phyloP scores from a whole-genome alignment of 257 asterid species.

The Solanum etuberosum region DNA sequence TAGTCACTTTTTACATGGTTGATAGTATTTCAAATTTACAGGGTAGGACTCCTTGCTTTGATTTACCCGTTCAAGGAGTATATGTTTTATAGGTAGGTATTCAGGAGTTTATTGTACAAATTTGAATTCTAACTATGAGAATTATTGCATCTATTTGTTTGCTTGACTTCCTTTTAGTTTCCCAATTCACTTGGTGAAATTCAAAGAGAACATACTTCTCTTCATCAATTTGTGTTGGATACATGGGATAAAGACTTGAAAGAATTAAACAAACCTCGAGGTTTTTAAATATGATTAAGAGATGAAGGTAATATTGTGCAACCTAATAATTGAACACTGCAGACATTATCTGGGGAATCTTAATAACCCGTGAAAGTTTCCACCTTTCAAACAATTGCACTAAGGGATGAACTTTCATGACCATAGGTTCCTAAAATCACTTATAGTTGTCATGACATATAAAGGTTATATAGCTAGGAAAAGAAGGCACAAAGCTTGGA shows the following conservation, averaged over 20 bases:
- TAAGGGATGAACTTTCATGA: not conserved
- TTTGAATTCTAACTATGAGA: not conserved
- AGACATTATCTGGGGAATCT: too few species aligned
- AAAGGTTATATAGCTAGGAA: not conserved
- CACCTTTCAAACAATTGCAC: not conserved
- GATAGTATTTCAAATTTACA: not conserved
- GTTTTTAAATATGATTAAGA: too few species aligned
- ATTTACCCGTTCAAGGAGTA: not conserved
- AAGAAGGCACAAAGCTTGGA: not conserved
- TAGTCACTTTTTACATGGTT: not conserved
- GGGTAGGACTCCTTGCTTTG: not conserved
- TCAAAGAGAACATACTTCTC: not conserved
- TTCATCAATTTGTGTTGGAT: too few species aligned
- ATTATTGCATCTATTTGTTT: not conserved
- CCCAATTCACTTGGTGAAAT: not conserved
- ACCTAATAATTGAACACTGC: too few species aligned
- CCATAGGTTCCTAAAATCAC: too few species aligned
- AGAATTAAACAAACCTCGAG: too few species aligned
- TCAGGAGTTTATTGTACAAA: not conserved
- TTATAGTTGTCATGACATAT: not conserved
- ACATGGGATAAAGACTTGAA: too few species aligned
- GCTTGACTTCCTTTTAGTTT: not conserved
- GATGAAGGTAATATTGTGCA: too few species aligned
- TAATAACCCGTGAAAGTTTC: not conserved
- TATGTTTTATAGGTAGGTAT: too few species aligned